A percentile compares a stretch with the other conserved stretches of the same genome.
These are phyloP conservation scores for Oryza brachyantha DNA, from an alignment of 176 grass and related monocot species.

Conservation along the genomic window DNA sequence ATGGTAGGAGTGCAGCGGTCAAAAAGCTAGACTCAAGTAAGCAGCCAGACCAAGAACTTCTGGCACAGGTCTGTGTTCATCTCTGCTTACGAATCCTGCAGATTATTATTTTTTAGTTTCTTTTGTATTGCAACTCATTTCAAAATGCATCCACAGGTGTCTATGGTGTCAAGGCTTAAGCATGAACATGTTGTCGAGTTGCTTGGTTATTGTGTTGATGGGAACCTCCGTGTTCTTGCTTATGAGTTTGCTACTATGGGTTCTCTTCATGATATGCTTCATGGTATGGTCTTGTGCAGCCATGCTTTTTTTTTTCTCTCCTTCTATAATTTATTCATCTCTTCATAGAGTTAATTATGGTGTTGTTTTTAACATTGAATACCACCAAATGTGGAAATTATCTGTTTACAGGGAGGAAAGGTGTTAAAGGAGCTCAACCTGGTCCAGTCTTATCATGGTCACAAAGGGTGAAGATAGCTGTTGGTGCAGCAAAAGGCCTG, in stretches of 20 bases:
- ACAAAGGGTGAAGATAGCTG: constrained; percentile 78
- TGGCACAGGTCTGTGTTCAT: constrained; percentile 53
- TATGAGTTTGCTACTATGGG: constrained; percentile 85
- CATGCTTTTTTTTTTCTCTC: constrained; percentile 1
- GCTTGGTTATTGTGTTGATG: constrained; percentile 75
- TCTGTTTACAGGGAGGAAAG: constrained; percentile 58
- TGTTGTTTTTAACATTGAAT: background rate
- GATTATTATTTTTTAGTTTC: background rate
- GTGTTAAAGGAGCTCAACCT: constrained; percentile 85
- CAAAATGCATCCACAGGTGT: constrained; percentile 43
- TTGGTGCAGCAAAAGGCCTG: constrained; percentile 78
- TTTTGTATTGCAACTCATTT: constrained; percentile 1
- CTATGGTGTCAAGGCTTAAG: constrained; percentile 75
- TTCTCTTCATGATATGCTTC: constrained; percentile 86
- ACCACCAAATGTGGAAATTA: background rate
- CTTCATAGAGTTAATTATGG: background rate
- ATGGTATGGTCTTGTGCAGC: constrained; percentile 47
- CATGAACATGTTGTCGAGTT: constrained; percentile 86
- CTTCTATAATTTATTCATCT: background rate
- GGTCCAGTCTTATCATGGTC: constrained; percentile 71
- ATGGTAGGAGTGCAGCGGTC: constrained; percentile 57
- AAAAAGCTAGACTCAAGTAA: constrained; percentile 89
- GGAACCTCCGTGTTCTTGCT: constrained; percentile 56
- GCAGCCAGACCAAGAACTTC: constrained; percentile 87
- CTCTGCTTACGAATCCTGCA: constrained; percentile 8